These are phyloP conservation scores for Colletotrichum eremochloae DNA, from an alignment of 2,329 filamentous ascomycete genomes.

Conservation along the genomic window DNA sequence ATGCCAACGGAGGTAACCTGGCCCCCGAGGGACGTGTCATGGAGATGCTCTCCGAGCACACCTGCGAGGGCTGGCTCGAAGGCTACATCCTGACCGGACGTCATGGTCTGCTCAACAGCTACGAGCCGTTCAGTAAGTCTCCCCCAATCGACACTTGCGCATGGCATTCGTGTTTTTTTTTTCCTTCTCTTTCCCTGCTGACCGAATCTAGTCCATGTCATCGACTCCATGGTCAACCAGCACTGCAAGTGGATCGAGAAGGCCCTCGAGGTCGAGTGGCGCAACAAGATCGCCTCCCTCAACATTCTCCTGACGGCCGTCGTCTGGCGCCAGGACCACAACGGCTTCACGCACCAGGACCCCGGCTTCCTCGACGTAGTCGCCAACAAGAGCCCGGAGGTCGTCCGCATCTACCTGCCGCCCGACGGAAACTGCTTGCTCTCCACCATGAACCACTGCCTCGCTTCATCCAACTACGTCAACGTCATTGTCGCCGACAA, in stretches of 20 bases:
- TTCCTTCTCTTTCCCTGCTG: neutral
- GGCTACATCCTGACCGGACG: constrained; percentile 82
- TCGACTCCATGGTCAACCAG: constrained; percentile 85
- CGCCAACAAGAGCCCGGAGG: constrained; percentile 83
- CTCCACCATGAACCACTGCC: constrained; percentile 81
- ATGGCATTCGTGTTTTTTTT: neutral
- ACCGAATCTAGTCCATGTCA: constrained; percentile 71
- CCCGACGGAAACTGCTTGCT: constrained; percentile 85
- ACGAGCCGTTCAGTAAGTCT: constrained; percentile 76
- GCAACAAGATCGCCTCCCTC: constrained; percentile 78
- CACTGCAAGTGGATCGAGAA: constrained; percentile 91
- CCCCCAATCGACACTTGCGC: neutral
- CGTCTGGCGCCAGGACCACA: constrained; percentile 87
- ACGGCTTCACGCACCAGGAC: constrained; percentile 86
- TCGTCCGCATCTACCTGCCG: constrained; percentile 84
- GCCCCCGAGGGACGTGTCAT: constrained; percentile 78
- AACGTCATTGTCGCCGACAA: constrained; percentile 87
- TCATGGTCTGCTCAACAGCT: constrained; percentile 83
- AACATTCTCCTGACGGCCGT: constrained; percentile 85
- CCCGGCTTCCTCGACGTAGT: constrained; percentile 85
- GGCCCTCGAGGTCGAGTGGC: constrained; percentile 83
- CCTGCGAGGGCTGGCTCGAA: constrained; percentile 84
- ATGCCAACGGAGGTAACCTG: constrained; percentile 80
- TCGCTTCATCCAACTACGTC: constrained; percentile 81
- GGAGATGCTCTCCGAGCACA: constrained; percentile 89